Evolutionary conservation across 2,329 filamentous ascomycete genomes (phyloP).

Genomic region (Xylaria sp.): DNA sequence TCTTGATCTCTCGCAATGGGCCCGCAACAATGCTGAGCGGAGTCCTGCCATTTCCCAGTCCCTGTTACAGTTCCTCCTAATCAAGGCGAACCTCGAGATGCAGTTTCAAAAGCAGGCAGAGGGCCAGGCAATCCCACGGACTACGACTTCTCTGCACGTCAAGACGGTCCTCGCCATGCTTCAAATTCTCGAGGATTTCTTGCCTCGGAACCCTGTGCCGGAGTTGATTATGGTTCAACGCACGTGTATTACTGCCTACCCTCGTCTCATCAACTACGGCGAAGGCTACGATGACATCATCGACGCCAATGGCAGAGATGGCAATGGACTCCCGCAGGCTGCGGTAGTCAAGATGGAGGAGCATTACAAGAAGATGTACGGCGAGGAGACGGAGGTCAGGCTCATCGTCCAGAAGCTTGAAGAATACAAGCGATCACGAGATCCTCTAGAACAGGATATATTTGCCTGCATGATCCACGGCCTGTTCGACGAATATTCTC

Average conservation of each 20-base stretch:
- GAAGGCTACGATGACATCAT: constrained; percentile 92
- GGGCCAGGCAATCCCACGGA: constrained; percentile 55
- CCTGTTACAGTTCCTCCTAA: constrained; percentile 77
- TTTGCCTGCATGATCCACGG: constrained; percentile 99
- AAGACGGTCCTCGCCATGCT: constrained; percentile 83
- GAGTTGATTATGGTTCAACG: constrained; percentile 82
- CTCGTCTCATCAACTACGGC: constrained; percentile 92
- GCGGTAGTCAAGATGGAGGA: constrained; percentile 95
- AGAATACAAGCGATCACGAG: constrained; percentile 83
- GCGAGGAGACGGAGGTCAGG: constrained; percentile 82
- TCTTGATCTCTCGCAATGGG: constrained; percentile 83
- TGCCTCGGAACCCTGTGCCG: constrained; percentile 60
- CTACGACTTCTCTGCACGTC: constrained; percentile 77
- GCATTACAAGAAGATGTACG: constrained; percentile 97
- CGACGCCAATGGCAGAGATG: constrained; percentile 77
- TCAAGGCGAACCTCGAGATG: constrained; percentile 82
- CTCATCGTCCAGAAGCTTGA: constrained; percentile 84
- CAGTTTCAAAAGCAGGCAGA: constrained; percentile 72
- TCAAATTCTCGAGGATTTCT: constrained; percentile 73
- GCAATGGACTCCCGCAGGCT: constrained; percentile 77
- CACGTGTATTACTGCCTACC: constrained; percentile 88
- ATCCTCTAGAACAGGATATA: constrained; percentile 85
- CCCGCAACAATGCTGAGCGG: constrained; percentile 69
- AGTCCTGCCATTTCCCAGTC: constrained; percentile 69
- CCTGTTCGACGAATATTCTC: constrained; percentile 94